phyloP scores from a whole-genome alignment of 805 yeast species.

The Metschnikowia continentalis region DNA sequence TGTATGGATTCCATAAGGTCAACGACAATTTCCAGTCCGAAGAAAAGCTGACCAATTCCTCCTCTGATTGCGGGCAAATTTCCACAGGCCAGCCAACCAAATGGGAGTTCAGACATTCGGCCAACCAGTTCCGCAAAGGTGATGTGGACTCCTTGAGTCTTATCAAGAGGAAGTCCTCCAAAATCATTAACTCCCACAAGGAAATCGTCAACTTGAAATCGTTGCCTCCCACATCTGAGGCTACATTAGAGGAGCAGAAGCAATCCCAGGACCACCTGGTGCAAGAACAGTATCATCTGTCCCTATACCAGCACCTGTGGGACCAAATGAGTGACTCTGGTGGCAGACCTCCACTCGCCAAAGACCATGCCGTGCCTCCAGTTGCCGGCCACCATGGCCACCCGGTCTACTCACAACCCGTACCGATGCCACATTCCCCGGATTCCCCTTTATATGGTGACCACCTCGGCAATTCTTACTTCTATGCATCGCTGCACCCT shows the following conservation, averaged over 20 bases:
- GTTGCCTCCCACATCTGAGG: slow-evolving; percentile 25
- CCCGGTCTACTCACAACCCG: slow-evolving; percentile 9
- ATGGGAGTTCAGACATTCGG: slow-evolving; percentile 91
- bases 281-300: slow-evolving; percentile 19
- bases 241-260: slow-evolving; percentile 6
- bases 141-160: slow-evolving; percentile 67
- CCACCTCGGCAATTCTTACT: slow-evolving; percentile 9
- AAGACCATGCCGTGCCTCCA: slow-evolving; percentile 4
- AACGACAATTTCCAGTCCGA: slow-evolving; percentile 35
- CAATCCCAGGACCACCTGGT: slow-evolving; percentile 1
- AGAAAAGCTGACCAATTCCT: slow-evolving; percentile 12
- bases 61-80: slow-evolving; percentile 7
- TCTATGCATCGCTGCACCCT: slow-evolving; percentile 12
- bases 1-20: slow-evolving; percentile 46
- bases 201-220: slow-evolving; percentile 36
- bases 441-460: slow-evolving; percentile 10
- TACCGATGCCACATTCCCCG: slow-evolving; percentile 16
- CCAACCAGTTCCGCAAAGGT: slow-evolving; percentile 75
- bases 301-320: slow-evolving; percentile 18
- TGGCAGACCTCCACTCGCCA: background rate
- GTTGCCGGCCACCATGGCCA: slow-evolving; percentile 8
- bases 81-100: slow-evolving; percentile 23
- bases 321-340: slow-evolving; percentile 11
- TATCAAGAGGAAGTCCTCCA: slow-evolving; percentile 71
- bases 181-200: slow-evolving; percentile 34